Percentiles rank a stretch among this genome's conserved stretches.
phyloP scores from a whole-genome alignment of 257 asterid species.

The Asclepias syriaca region DNA sequence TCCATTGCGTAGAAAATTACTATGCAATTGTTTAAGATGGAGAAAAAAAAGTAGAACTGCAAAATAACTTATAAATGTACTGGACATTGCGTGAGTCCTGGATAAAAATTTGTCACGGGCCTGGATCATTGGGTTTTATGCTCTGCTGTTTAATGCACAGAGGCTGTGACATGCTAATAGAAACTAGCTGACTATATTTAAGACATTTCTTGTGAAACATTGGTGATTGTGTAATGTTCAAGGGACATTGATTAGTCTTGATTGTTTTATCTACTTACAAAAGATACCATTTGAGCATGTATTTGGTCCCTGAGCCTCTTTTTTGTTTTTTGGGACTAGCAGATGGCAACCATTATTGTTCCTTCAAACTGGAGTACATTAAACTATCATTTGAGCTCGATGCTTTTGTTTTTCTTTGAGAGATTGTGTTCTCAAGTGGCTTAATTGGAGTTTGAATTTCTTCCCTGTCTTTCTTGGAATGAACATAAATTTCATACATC shows the following conservation, averaged over 20 bases:
- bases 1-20: not conserved
- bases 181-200: not conserved
- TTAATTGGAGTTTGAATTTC: not conserved
- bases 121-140: not conserved
- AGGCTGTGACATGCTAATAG: not conserved
- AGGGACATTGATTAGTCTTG: not conserved
- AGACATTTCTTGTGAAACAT: not conserved
- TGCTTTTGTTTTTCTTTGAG: not conserved
- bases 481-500: not conserved
- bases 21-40: not conserved
- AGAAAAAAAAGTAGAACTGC: not conserved
- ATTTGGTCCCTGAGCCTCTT: not conserved
- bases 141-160: not conserved
- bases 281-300: not conserved
- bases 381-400: not conserved
- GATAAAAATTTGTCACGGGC: not conserved
- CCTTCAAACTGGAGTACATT: not conserved
- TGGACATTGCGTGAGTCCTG: not conserved
- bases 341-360: not conserved
- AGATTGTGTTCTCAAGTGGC: not conserved
- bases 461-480: too few relatives aligned
- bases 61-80: not conserved
- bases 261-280: not conserved
- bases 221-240: not conserved
- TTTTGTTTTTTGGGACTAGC: not conserved